Base-by-base conservation (phyloP, 345 rosid species). In the Boechera retrofracta region DNA sequence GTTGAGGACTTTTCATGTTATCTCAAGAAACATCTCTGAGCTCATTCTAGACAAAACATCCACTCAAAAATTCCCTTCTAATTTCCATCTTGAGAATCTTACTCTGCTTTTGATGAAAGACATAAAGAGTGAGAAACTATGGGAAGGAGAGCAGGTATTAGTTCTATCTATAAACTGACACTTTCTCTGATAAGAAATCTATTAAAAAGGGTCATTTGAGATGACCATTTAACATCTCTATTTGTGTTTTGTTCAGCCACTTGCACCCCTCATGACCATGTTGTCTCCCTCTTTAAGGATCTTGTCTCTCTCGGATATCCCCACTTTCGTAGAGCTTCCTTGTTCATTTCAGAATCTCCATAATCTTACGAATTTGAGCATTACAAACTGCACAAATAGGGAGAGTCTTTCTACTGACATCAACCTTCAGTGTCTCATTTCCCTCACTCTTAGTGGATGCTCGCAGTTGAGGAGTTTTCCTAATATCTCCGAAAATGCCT, bases 401-500 rank as follows among this genome's bases (percentile, higher is more conserved):
- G 69, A 53, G 42, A 62, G 13, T 15, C 69, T 73, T 49, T 63
- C 70, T 6, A 51, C 4, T 4, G 4, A 7, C 0, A 31, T 64
- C 56, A 15, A 65, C 65, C 1, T 54, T 0, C 0, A 15, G 10
- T 77, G 0, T 11, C 48, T 44, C 5, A 1, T 1, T 11, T 1
- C 5, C 15, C 63, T 57, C 16, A 6, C 28, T 56, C 61, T 42
- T 6, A 31, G 0, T 2, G 26, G 67, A 0, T 84, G 85, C 75
- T 31, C 8, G n/a, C 36, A 13, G 8, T 31, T 80, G 60, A 51
- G 0, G 32, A 67, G 0, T 31, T 73, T 80, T 53, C 78, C 80
- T 13, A n/a, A 67, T 26, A 54, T 80, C 10, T 52, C 72, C 11
- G 26, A 61, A 0, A 63, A 69, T 28, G 57, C 60, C 42, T 0